Evolutionary conservation across 2,329 filamentous ascomycete species (phyloP).

Genomic region (Blastomyces silverae): DNA sequence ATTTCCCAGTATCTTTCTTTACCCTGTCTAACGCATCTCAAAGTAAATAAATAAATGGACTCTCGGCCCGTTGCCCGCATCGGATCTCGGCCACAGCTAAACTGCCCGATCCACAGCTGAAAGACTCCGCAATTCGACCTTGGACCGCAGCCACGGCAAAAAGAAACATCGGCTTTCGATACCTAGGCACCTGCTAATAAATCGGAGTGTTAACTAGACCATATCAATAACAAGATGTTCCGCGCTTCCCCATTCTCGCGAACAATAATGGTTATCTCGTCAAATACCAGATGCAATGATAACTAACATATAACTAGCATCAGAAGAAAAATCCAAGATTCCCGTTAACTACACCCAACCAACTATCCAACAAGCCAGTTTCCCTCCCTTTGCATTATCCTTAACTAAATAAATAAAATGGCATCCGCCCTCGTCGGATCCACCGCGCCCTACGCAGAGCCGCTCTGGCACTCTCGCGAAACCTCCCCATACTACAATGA

Average conservation of each 20-base stretch:
- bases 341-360: background rate
- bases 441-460: constrained; percentile 34
- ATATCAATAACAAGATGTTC: background rate
- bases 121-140: constrained; percentile 8
- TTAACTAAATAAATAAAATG: background rate
- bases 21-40: background rate
- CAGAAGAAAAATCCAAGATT: background rate
- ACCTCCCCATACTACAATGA: constrained; percentile 54
- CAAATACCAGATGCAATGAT: background rate
- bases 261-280: background rate
- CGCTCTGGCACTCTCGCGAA: constrained; percentile 44
- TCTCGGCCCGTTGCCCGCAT: background rate
- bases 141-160: background rate
- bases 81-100: constrained; percentile 7
- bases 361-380: background rate
- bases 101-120: background rate
- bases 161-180: background rate
- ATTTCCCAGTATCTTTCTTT: background rate
- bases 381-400: background rate
- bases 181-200: background rate
- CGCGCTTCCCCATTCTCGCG: background rate
- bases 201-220: background rate
- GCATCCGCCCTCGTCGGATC: background rate
- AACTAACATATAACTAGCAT: background rate
- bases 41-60: background rate